Conservation (phyloP, 495 filamentous ascomycete species). For the Aspergillus bridgeri region DNA sequence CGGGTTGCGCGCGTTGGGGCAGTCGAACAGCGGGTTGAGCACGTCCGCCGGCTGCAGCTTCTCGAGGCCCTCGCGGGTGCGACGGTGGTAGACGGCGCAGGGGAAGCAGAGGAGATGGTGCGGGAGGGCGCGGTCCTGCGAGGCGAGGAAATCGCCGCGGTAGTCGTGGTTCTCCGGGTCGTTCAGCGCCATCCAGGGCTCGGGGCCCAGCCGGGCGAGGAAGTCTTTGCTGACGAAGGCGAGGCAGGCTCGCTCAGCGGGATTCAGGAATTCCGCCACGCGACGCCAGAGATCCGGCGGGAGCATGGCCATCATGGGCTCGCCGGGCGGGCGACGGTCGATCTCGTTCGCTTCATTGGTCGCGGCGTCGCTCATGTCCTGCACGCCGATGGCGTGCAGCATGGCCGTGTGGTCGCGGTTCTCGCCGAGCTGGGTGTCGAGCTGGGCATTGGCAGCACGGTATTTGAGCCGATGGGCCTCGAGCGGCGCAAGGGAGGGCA, state of each 20-base stretch:
- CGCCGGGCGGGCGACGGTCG: constrained; percentile 35
- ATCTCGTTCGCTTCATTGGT: constrained; percentile 18
- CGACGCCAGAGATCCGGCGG: constrained; percentile 41
- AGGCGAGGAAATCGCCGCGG: constrained; percentile 44
- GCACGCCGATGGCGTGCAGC: constrained; percentile 43
- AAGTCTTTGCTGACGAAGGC: constrained; percentile 46
- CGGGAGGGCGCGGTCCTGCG: constrained; percentile 44
- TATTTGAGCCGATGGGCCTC: constrained; percentile 42
- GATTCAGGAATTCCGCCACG: constrained; percentile 39
- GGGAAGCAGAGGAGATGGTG: constrained; percentile 55
- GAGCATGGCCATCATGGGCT: constrained; percentile 42
- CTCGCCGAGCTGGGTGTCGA: constrained; percentile 50
- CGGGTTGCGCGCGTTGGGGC: constrained; percentile 42
- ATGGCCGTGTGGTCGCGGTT: constrained; percentile 45
- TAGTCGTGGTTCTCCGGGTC: constrained; percentile 34
- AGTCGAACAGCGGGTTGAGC: constrained; percentile 51
- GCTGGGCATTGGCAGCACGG: constrained; percentile 22
- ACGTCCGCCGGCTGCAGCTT: constrained; percentile 44
- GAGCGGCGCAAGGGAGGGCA: constrained; percentile 37
- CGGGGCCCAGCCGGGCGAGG: constrained; percentile 35
- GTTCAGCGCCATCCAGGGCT: constrained; percentile 31
- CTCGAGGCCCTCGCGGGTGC: constrained; percentile 48
- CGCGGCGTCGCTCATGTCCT: constrained; percentile 33
- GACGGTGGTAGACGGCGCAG: constrained; percentile 50
- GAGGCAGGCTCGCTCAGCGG: constrained; percentile 44